Evolutionary conservation across 495 filamentous ascomycete species (phyloP).

Genomic region (Trichoderma gamsii): DNA sequence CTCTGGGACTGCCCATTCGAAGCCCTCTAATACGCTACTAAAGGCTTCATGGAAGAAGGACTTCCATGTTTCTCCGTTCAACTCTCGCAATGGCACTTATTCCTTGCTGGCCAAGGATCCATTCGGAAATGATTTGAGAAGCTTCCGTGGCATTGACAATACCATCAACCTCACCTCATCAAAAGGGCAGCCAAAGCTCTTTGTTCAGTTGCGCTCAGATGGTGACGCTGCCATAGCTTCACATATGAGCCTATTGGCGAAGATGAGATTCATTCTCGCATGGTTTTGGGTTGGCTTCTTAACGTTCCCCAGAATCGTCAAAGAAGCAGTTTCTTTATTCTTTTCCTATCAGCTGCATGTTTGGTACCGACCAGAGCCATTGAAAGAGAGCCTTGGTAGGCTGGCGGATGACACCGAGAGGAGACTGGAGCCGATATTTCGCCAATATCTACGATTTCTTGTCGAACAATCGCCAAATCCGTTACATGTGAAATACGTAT

Average conservation of each 20-base stretch:
- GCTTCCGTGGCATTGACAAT: conserved; percentile 39
- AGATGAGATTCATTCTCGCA: conserved; percentile 40
- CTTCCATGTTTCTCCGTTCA: conserved; percentile 72
- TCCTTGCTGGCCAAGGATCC: conserved; percentile 51
- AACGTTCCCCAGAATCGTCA: conserved; percentile 56
- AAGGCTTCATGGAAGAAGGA: conserved; percentile 56
- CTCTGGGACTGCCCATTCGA: conserved; percentile 22
- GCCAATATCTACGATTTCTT: conserved; percentile 42
- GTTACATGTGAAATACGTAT: conserved; percentile 44
- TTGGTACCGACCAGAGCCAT: conserved; percentile 53
- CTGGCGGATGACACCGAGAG: conserved; percentile 39
- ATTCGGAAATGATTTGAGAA: conserved; percentile 32
- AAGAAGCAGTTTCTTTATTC: conserved; percentile 50
- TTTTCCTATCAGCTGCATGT: conserved; percentile 48
- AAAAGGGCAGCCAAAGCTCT: conserved; percentile 48
- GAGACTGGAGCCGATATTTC: conserved; percentile 47
- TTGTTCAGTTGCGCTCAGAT: conserved; percentile 47
- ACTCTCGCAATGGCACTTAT: conserved; percentile 57
- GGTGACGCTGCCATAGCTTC: conserved; percentile 44
- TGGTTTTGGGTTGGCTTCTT: conserved; percentile 61
- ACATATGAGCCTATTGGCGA: conserved; percentile 33
- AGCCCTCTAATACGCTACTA: conserved; percentile 27
- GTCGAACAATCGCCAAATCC: conserved; percentile 35
- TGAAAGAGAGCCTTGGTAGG: conserved; percentile 44
- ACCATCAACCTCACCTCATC: conserved; percentile 53